Percentiles rank a stretch among this genome's conserved stretches.
Evolutionary conservation across 2,329 filamentous ascomycete genomes (phyloP).

Genomic region (Daldinia sp.): DNA sequence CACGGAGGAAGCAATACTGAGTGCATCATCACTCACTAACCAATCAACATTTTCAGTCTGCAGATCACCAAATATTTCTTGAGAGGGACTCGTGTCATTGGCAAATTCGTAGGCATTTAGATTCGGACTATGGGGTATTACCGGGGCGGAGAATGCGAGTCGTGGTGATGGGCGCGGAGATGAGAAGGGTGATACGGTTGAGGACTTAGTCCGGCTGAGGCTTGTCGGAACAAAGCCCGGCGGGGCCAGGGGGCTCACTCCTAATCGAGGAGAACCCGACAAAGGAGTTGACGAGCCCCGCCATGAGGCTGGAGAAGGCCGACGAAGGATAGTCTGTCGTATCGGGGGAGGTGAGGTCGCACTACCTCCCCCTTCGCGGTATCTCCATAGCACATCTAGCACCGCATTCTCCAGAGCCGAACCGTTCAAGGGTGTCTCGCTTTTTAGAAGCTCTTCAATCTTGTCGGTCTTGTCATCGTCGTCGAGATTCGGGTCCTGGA

Average conservation of each 20-base stretch:
- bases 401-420: constrained; percentile 88
- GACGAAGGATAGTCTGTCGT: constrained; percentile 88
- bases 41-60: constrained; percentile 97
- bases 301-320: constrained; percentile 94
- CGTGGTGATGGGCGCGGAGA: constrained; percentile 94
- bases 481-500: constrained; percentile 84
- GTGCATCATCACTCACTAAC: constrained; percentile 90
- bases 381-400: constrained; percentile 90
- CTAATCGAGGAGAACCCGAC: constrained; percentile 83
- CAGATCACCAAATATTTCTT: constrained; percentile 90
- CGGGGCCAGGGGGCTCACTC: constrained; percentile 84
- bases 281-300: constrained; percentile 84
- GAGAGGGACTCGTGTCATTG: constrained; percentile 81
- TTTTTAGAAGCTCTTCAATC: constrained; percentile 86
- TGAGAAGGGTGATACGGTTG: constrained; percentile 87
- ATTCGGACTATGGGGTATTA: constrained; percentile 92
- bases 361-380: constrained; percentile 73
- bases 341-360: constrained; percentile 84
- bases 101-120: constrained; percentile 95
- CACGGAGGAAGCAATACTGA: constrained; percentile 81
- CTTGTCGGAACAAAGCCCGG: constrained; percentile 84
- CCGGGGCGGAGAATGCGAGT: constrained; percentile 87
- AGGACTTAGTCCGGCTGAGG: constrained; percentile 82
- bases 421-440: constrained; percentile 80
- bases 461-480: constrained; percentile 97